Conservation (phyloP, 2,329 filamentous ascomycete species). For the Xylaria arbuscula region DNA sequence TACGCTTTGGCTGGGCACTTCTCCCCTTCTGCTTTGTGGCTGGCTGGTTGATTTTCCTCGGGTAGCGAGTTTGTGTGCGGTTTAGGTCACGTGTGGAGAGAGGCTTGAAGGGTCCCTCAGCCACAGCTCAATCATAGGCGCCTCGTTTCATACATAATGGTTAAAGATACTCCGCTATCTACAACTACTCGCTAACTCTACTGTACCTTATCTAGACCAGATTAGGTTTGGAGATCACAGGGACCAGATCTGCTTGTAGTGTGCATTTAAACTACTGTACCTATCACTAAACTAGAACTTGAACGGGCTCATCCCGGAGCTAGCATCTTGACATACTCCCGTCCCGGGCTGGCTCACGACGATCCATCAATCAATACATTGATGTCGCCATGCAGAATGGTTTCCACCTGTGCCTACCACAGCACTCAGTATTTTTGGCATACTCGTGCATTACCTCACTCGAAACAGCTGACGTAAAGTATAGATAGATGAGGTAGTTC, state of each 20-base stretch:
- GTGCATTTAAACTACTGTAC: too few species aligned
- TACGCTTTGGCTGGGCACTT: conserved; percentile 27
- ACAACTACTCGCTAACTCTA: not conserved
- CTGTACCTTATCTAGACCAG: too few species aligned
- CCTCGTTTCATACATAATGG: not conserved
- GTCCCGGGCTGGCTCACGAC: not conserved
- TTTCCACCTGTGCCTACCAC: not conserved
- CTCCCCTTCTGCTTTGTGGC: conserved; percentile 30
- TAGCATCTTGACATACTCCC: not conserved
- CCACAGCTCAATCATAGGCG: conserved; percentile 12
- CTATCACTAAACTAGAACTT: not conserved
- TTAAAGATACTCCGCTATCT: not conserved
- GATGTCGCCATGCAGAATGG: not conserved
- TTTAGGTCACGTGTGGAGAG: conserved; percentile 28
- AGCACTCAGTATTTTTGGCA: not conserved
- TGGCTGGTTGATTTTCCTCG: conserved; percentile 33
- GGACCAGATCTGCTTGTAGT: too few species aligned
- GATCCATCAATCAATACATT: not conserved
- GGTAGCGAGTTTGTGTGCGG: conserved; percentile 36
- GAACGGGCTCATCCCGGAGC: not conserved
- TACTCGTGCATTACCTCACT: not conserved
- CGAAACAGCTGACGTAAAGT: not conserved
- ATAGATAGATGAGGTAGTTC: not conserved
- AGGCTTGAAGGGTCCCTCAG: conserved; percentile 22
- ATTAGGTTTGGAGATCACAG: too few species aligned